phyloP scores from a whole-genome alignment of 2,329 filamentous ascomycete genomes.

The Colletotrichum liriopes region DNA sequence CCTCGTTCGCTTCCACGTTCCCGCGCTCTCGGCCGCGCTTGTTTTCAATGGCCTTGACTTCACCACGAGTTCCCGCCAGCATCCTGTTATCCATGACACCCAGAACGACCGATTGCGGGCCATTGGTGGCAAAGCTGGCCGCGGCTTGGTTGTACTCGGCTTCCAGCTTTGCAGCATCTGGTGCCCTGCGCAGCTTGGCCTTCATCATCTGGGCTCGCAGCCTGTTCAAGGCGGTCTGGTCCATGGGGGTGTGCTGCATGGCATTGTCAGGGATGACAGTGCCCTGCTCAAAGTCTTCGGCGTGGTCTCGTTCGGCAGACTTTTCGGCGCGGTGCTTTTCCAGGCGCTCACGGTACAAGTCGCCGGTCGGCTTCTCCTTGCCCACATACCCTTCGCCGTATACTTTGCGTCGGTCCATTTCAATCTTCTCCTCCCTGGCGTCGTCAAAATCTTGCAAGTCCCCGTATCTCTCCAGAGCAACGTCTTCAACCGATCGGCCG shows the following conservation, averaged over 20 bases:
- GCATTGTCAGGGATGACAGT: conserved; percentile 70
- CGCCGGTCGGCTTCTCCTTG: conserved; percentile 89
- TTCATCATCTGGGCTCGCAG: conserved; percentile 97
- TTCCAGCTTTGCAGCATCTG: conserved; percentile 84
- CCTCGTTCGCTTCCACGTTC: conserved; percentile 89
- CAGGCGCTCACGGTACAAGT: conserved; percentile 85
- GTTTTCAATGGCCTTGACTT: conserved; percentile 84
- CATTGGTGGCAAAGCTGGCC: conserved; percentile 69
- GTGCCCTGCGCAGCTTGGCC: conserved; percentile 85
- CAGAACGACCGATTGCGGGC: conserved; percentile 82
- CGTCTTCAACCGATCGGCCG: conserved; percentile 81
- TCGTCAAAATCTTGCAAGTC: conserved; percentile 90
- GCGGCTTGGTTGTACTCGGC: conserved; percentile 86
- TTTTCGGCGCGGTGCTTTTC: conserved; percentile 64
- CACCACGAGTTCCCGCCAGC: conserved; percentile 80
- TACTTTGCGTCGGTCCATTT: conserved; percentile 84
- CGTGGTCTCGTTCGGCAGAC: conserved; percentile 41
- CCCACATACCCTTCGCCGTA: conserved; percentile 90
- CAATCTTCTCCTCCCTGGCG: conserved; percentile 92
- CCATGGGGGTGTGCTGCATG: conserved; percentile 69
- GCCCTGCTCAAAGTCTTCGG: conserved; percentile 64
- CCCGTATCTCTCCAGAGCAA: conserved; percentile 88
- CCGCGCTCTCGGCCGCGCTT: conserved; percentile 89
- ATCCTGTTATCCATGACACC: conserved; percentile 92
- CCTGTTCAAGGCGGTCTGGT: conserved; percentile 87